These are phyloP conservation scores for Camelina hispida DNA, from an alignment of 345 rosid species.

Conservation along the genomic window DNA sequence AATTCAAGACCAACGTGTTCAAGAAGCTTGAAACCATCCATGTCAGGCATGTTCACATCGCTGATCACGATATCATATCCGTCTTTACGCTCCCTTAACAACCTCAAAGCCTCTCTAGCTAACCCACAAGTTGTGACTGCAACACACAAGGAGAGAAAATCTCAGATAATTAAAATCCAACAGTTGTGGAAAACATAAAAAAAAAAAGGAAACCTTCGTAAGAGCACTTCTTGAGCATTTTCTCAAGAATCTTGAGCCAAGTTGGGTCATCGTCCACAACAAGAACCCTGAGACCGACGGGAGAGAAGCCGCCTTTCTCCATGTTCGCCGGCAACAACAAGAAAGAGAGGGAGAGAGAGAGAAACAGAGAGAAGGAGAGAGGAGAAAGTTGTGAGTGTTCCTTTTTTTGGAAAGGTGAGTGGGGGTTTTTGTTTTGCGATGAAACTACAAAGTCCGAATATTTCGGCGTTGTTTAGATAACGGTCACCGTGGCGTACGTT, in stretches of 20 bases:
- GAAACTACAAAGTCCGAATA: slow-evolving; percentile 43
- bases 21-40: slow-evolving; percentile 97
- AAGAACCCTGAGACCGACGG: slow-evolving; percentile 92
- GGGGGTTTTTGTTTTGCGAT: slow-evolving; percentile 43
- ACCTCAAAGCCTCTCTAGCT: slow-evolving; percentile 82
- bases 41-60: slow-evolving; percentile 99
- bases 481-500: slow-evolving; percentile 53
- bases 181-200: neutral
- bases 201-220: slow-evolving; percentile 66
- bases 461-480: slow-evolving; percentile 64
- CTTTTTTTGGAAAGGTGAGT: slow-evolving; percentile 42
- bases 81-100: slow-evolving; percentile 86
- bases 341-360: slow-evolving; percentile 12
- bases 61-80: slow-evolving; percentile 95
- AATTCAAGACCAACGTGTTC: slow-evolving; percentile 95
- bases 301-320: slow-evolving; percentile 84
- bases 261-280: slow-evolving; percentile 97
- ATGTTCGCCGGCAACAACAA: slow-evolving; percentile 38
- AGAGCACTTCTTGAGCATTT: slow-evolving; percentile 96
- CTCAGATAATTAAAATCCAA: slow-evolving; percentile 1
- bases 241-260: slow-evolving; percentile 96
- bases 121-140: slow-evolving; percentile 86
- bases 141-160: slow-evolving; percentile 14
- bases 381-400: slow-evolving; percentile 23
- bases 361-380: slow-evolving; percentile 3